These are phyloP conservation scores for Hymenochaete sp. DNA, from an alignment of 1,284 basidiomycete species.

Conservation along the genomic window DNA sequence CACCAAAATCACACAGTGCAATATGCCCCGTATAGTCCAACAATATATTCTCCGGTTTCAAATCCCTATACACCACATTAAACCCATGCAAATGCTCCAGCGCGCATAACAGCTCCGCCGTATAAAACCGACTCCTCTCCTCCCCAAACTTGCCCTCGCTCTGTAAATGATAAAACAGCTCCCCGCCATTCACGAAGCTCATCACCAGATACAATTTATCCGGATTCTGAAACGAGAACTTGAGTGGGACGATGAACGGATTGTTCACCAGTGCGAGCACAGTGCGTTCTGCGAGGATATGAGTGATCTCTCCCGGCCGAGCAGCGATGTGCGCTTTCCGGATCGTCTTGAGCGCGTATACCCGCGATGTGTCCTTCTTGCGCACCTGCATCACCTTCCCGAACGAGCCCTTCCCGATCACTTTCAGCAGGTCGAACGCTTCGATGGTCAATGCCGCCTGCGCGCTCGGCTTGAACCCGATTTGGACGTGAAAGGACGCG, in stretches of 20 bases:
- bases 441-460: constrained; percentile 90
- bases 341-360: constrained; percentile 98
- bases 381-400: constrained; percentile 98
- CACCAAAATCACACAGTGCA: constrained; percentile 93
- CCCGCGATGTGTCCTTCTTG: constrained; percentile 95
- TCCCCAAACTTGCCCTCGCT: constrained; percentile 96
- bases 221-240: constrained; percentile 97
- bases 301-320: constrained; percentile 93
- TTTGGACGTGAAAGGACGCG: constrained; percentile 93
- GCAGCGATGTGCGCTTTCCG: constrained; percentile 98
- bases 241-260: constrained; percentile 98
- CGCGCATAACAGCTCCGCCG: constrained; percentile 90
- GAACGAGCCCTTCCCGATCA: constrained; percentile 97
- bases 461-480: constrained; percentile 80
- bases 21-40: constrained; percentile 98
- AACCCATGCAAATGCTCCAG: constrained; percentile 95
- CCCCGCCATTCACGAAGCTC: constrained; percentile 97
- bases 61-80: constrained; percentile 98
- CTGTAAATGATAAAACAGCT: constrained; percentile 97
- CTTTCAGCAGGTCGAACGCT: constrained; percentile 93
- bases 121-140: constrained; percentile 89
- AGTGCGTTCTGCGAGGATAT: constrained; percentile 95
- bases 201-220: constrained; percentile 98
- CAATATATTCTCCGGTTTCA: constrained; percentile 97
- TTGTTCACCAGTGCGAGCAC: constrained; percentile 97